Evolutionary conservation across 345 rosid genomes (phyloP).

Genomic region (Lepidium aucheri): DNA sequence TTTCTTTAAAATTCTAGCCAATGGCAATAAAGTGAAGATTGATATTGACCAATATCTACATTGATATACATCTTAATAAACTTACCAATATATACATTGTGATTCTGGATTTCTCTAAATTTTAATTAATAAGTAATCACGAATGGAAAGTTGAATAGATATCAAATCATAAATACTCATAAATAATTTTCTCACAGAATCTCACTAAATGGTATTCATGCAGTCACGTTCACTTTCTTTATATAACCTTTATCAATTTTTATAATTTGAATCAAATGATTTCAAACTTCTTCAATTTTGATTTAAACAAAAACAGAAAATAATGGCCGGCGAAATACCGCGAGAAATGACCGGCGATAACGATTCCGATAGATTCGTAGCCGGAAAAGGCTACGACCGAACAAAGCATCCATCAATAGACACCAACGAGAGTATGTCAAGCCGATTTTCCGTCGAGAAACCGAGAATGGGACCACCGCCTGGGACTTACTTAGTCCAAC

Average conservation of each 20-base stretch:
- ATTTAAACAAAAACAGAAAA: too few species aligned
- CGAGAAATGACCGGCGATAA: not conserved
- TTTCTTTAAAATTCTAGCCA: too few species aligned
- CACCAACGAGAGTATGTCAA: conserved; percentile 2
- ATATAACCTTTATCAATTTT: not conserved
- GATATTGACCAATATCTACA: not conserved
- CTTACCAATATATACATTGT: not conserved
- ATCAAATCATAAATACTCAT: not conserved
- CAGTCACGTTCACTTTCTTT: conserved; percentile 16
- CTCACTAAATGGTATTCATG: not conserved
- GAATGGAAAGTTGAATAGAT: not conserved
- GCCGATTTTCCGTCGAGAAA: conserved; percentile 12
- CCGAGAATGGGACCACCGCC: conserved; percentile 12
- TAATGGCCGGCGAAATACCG: not conserved
- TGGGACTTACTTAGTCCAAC: conserved; percentile 39
- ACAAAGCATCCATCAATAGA: conserved; percentile 1
- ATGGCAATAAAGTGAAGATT: not conserved
- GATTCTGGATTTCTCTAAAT: not conserved
- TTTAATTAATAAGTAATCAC: not conserved
- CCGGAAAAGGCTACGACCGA: not conserved
- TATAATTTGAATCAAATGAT: too few species aligned
- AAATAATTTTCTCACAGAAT: not conserved
- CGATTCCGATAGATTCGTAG: not conserved
- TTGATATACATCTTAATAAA: not conserved
- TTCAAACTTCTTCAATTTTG: too few species aligned